Percentiles rank a stretch among this genome's conserved stretches.
These are phyloP conservation scores for Stromatinia cepivora DNA, from an alignment of 2,329 filamentous ascomycete species.

Conservation along the genomic window DNA sequence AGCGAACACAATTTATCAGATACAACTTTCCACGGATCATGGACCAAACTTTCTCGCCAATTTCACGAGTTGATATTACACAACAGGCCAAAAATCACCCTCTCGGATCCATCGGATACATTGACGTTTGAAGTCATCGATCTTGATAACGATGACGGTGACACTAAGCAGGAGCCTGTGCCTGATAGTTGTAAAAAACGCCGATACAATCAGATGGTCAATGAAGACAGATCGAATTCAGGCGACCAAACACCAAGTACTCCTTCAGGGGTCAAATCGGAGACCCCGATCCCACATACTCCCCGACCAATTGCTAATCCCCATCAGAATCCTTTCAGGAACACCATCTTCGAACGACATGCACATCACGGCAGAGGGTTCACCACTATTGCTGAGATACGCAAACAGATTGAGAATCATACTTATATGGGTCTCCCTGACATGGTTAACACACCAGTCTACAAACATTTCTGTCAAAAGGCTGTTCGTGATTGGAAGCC, in stretches of 20 bases:
- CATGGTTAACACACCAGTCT: slow-evolving; percentile 59
- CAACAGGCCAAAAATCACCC: slow-evolving; percentile 39
- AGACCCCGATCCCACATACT: neutral
- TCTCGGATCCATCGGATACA: slow-evolving; percentile 28
- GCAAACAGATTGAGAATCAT: slow-evolving; percentile 55
- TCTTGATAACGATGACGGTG: slow-evolving; percentile 26
- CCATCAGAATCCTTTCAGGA: neutral
- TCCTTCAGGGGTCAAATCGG: neutral
- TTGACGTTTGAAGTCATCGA: slow-evolving; percentile 19
- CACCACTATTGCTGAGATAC: slow-evolving; percentile 46
- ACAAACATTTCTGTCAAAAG: slow-evolving; percentile 57
- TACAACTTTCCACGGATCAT: slow-evolving; percentile 49
- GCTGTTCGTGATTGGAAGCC: slow-evolving; percentile 59
- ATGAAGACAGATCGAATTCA: neutral
- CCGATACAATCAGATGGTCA: neutral
- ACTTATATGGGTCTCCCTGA: slow-evolving; percentile 60
- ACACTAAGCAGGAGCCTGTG: neutral
- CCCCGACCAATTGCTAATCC: neutral
- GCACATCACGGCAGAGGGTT: slow-evolving; percentile 14
- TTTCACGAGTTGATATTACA: slow-evolving; percentile 29
- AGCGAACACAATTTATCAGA: slow-evolving; percentile 44
- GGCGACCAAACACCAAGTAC: neutral
- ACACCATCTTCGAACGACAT: slow-evolving; percentile 15
- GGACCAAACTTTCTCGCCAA: slow-evolving; percentile 40
- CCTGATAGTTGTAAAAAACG: neutral